Evolutionary conservation across 75 land plant species (phyloP).

Genomic region (Sequoiadendron giganteum): DNA sequence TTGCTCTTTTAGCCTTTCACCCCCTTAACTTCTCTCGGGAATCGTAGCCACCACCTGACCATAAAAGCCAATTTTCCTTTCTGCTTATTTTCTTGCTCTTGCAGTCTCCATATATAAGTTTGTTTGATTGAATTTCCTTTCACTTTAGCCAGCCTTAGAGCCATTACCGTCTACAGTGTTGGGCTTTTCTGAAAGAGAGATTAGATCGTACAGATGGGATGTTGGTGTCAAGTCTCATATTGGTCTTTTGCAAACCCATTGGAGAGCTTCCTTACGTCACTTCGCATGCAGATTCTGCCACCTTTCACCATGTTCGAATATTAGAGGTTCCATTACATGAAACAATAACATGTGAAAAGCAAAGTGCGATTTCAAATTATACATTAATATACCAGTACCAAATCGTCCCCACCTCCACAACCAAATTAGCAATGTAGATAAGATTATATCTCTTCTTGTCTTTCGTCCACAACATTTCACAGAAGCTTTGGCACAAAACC

Average conservation of each 20-base stretch:
- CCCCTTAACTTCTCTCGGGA: not conserved
- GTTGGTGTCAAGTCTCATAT: not conserved
- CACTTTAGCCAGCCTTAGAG: not conserved
- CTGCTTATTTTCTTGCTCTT: not conserved
- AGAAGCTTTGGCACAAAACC: too few species aligned
- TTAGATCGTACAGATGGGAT: not conserved
- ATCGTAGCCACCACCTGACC: not conserved
- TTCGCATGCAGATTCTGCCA: not conserved
- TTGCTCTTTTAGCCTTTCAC: not conserved
- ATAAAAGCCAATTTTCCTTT: not conserved
- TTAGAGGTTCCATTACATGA: too few species aligned
- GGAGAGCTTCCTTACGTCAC: not conserved
- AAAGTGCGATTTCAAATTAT: not conserved
- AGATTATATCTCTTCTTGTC: too few species aligned
- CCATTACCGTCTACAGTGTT: too few species aligned
- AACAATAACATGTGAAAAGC: not conserved
- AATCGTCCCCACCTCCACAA: not conserved
- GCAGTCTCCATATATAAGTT: not conserved
- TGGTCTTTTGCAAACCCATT: not conserved
- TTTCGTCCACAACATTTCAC: too few species aligned
- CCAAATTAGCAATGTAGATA: too few species aligned
- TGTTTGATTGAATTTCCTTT: not conserved
- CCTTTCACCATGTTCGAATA: not conserved
- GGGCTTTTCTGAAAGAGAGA: not conserved
- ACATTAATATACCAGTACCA: too few species aligned